phyloP scores from a whole-genome alignment of 116 monocot species.

The Iris pallida region DNA sequence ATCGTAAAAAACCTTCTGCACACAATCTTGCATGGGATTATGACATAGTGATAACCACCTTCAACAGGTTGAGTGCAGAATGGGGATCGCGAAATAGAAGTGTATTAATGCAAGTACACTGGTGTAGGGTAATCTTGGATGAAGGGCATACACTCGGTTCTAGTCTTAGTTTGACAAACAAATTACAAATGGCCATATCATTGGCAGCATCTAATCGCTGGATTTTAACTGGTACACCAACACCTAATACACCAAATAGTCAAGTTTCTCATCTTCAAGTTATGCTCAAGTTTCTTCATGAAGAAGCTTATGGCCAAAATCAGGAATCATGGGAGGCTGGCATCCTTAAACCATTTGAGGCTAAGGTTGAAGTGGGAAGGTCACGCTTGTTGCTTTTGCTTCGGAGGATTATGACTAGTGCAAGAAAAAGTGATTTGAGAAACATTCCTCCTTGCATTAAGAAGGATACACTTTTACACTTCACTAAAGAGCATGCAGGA shows the following conservation, averaged over 20 bases:
- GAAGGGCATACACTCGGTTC: slow-evolving; percentile 98
- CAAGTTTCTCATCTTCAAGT: slow-evolving; percentile 87
- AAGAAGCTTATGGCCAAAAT: slow-evolving; percentile 77
- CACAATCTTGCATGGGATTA: slow-evolving; percentile 95
- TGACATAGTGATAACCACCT: slow-evolving; percentile 95
- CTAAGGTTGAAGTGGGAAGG: slow-evolving; percentile 68
- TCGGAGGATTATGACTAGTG: slow-evolving; percentile 81
- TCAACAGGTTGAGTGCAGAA: slow-evolving; percentile 81
- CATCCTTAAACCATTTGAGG: slow-evolving; percentile 84
- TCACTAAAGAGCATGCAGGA: slow-evolving; percentile 73
- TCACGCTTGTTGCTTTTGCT: slow-evolving; percentile 60
- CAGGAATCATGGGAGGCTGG: slow-evolving; percentile 78
- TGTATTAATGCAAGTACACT: slow-evolving; percentile 83
- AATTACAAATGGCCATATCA: slow-evolving; percentile 91
- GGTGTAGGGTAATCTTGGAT: slow-evolving; percentile 86
- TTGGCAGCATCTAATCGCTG: slow-evolving; percentile 72
- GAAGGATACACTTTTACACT: slow-evolving; percentile 66
- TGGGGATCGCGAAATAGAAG: slow-evolving; percentile 76
- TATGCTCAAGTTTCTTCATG: slow-evolving; percentile 96
- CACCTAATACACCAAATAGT: slow-evolving; percentile 89
- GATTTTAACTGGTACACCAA: slow-evolving; percentile 98
- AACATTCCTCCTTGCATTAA: slow-evolving; percentile 86
- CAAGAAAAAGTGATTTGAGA: slow-evolving; percentile 78
- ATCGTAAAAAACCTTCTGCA: slow-evolving; percentile 54
- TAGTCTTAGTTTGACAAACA: slow-evolving; percentile 84